These are phyloP conservation scores for Xylariales sp. DNA, from an alignment of 2,329 filamentous ascomycete species.

Conservation along the genomic window DNA sequence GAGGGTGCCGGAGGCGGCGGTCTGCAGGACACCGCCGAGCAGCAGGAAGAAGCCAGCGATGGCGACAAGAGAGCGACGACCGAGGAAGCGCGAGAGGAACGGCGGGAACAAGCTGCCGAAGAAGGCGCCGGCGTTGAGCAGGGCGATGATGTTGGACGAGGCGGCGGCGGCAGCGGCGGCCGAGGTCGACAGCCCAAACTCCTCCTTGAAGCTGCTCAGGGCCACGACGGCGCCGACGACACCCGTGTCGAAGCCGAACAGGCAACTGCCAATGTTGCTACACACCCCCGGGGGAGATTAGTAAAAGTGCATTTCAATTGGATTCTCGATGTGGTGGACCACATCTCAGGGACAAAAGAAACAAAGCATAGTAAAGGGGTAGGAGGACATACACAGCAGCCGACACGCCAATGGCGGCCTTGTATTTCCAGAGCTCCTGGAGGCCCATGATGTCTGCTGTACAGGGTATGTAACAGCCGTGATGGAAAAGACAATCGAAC, in stretches of 20 bases:
- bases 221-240: constrained; percentile 1
- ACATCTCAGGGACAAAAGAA: too few species aligned
- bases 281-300: too few species aligned
- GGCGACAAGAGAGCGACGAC: neutral
- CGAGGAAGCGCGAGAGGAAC: neutral
- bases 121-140: constrained; percentile 3
- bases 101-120: constrained; percentile 1
- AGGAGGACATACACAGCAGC: constrained; percentile 2
- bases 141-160: constrained; percentile 2
- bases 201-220: neutral
- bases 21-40: neutral
- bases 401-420: constrained; percentile 1
- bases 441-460: too few species aligned
- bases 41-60: neutral
- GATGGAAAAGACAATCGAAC: too few species aligned
- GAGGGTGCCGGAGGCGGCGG: neutral
- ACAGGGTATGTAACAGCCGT: too few species aligned
- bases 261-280: neutral
- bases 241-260: constrained; percentile 2
- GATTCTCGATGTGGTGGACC: too few species aligned
- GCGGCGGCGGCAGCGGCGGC: neutral
- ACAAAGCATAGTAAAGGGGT: too few species aligned
- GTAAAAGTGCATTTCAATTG: too few species aligned
- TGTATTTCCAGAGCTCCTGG: neutral
- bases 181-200: neutral